A percentile compares a stretch with the other conserved stretches of the same genome.
These are phyloP conservation scores for Fusarium illudens DNA, from an alignment of 2,329 filamentous ascomycete genomes.

Conservation along the genomic window DNA sequence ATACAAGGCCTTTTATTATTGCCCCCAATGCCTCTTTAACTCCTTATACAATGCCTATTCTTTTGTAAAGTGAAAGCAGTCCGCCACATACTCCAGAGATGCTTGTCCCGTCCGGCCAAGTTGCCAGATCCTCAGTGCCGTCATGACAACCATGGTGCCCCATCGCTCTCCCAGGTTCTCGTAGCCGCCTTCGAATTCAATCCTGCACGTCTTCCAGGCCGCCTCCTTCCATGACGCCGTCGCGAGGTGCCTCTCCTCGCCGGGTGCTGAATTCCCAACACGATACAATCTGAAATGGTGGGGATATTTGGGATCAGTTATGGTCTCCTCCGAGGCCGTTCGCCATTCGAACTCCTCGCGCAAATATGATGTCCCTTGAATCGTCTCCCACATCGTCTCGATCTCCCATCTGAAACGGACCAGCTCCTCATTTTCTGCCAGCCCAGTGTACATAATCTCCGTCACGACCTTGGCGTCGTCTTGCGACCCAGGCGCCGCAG, in stretches of 20 bases:
- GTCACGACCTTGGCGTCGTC: slow-evolving; percentile 19
- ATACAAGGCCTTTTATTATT: not conserved
- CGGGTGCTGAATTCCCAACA: slow-evolving; percentile 8
- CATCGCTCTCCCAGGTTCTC: slow-evolving; percentile 22
- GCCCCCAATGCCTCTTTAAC: not conserved
- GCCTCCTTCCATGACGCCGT: slow-evolving; percentile 32
- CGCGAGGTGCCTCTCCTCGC: slow-evolving; percentile 14
- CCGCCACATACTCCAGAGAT: slow-evolving; percentile 29
- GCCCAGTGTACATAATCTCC: slow-evolving; percentile 26
- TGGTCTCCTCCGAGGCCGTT: slow-evolving; percentile 20
- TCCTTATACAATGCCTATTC: not conserved
- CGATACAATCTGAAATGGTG: slow-evolving; percentile 34
- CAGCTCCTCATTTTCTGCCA: slow-evolving; percentile 20
- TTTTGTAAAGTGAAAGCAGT: slow-evolving; percentile 4
- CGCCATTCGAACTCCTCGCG: slow-evolving; percentile 32
- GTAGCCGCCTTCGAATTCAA: slow-evolving; percentile 28
- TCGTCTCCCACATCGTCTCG: slow-evolving; percentile 17
- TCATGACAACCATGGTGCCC: slow-evolving; percentile 32
- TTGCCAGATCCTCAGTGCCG: slow-evolving; percentile 32
- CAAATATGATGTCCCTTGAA: slow-evolving; percentile 14
- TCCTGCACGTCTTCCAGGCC: slow-evolving; percentile 32
- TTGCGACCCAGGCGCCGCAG: slow-evolving; percentile 19
- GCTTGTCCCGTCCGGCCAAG: slow-evolving; percentile 32
- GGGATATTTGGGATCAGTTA: slow-evolving; percentile 22
- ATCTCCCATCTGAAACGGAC: slow-evolving; percentile 30